Base-by-base conservation (phyloP, 2,329 filamentous ascomycete genomes). In the Trichoderma guizhouense region DNA sequence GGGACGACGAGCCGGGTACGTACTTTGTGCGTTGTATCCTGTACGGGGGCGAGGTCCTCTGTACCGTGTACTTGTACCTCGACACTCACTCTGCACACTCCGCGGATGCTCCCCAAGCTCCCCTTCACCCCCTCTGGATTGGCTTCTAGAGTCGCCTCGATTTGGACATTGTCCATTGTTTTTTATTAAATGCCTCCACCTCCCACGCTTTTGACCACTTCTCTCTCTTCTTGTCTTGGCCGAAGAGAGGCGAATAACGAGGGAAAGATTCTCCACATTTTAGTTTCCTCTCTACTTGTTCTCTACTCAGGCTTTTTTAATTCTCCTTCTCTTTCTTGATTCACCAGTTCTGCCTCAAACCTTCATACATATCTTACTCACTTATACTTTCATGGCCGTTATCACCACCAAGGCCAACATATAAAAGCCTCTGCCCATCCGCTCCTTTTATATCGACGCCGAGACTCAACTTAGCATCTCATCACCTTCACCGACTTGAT, bases 121-220 rank as follows among this genome's bases (percentile, higher is more conserved):
- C 30, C 30, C 63, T 66, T 36, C 55, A 47, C 66, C 58, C 43
- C 60, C 61, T 57, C 60, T 21, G 12, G 62, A 36, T 28, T 30
- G 26, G 63, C 63, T 43, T 32, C 62, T 34, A 62, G 28, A 30
- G 30, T 12, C 9, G 43, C 60, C 43, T 71, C 60, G 43, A 63
- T 71, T 32, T 71, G 18, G 7, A 51, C 53, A 24, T 63, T 32
- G 21, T 28, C 53, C 55, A 39, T 62, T 71, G 67, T 65, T 61
- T 72, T 63, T 72, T 70, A 72, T 72, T 72, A 71, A 72, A 72
- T 72, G 66, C 71, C 71, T 72, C 71, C 71, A 71, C 71, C 71
- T 71, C 67, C 66, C 71, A 43, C 66, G 55, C 55, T 63, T n/a
- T 62, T 15, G 6, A 47, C 51, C 71, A 39, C 18, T 60, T 72